phyloP scores from a whole-genome alignment of 2,329 filamentous ascomycete species.

The Talaromyces amestolkiae region DNA sequence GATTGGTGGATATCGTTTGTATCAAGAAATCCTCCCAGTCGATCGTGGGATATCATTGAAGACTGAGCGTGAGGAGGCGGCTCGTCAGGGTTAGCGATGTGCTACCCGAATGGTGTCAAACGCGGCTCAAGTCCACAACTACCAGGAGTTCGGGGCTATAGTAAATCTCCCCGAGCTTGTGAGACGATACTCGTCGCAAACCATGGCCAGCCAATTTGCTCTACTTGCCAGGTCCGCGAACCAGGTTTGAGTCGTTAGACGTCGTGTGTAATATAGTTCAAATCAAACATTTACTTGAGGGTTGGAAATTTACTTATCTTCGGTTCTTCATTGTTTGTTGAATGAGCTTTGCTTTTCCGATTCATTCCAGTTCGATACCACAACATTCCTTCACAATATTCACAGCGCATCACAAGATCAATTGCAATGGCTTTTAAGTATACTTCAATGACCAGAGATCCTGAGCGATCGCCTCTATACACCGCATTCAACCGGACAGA shows the following conservation, averaged over 20 bases:
- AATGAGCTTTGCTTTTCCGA: neutral
- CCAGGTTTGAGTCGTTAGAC: neutral
- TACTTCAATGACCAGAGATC: neutral
- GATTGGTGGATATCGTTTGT: neutral
- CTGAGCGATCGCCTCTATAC: constrained; percentile 5
- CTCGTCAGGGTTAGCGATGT: neutral
- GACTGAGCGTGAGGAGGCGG: neutral
- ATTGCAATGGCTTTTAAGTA: constrained; percentile 1
- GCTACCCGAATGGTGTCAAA: neutral
- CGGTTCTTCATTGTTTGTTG: neutral
- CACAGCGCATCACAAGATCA: neutral
- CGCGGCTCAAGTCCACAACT: neutral
- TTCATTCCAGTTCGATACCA: neutral
- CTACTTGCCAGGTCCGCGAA: neutral
- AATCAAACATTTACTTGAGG: neutral
- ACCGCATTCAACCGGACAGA: neutral
- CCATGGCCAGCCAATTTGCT: neutral
- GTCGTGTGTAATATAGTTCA: neutral
- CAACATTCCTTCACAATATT: neutral
- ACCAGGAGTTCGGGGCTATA: neutral
- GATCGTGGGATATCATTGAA: neutral
- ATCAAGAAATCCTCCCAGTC: neutral
- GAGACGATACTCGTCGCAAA: neutral
- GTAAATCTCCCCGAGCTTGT: neutral
- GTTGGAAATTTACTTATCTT: neutral